Evolutionary conservation across 306 rosid genomes (phyloP), one percentile per base, ranked within the genome.

Genomic region (Cucurbita ficifolia): DNA sequence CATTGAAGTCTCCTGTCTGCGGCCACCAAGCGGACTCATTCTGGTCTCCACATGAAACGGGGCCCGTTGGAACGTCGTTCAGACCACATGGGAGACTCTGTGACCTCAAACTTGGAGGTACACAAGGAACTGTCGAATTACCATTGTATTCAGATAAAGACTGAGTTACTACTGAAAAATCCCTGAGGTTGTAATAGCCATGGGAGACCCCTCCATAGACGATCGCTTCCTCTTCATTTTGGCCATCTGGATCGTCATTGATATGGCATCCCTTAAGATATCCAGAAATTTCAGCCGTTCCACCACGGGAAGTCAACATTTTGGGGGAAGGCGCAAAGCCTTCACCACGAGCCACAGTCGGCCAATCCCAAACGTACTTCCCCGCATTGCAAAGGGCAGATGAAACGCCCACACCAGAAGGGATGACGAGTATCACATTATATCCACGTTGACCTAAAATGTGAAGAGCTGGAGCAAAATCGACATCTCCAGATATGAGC

Each of bases 361-460:
- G 86, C 99, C 99, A 94, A 79, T 94, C 96, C 99, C 99, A 94
- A 19, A 94, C 97, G 77, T 91, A 94, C 84, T 94, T 94, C 24
- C 99, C 99, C 8, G 97, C 99, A 83, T 81, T 91, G 86, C 88
- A 79, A n/a, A 94, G 85, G 71, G 99, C 99, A 82, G 96, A 89
- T 56, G 99, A 89, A 82, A 94, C 96, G 39, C 97, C 97, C 49
- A 87, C 90, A 33, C 92, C 86, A 63, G 89, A 81, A 72, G 99
- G 99, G 81, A 91, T 89, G 69, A 91, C 97, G 38, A 94, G 97
- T 82, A 94, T 86, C 64, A 94, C 79, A 21, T 89, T 89, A 81
- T 94, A 94, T 24, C 99, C 97, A 42, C 99, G 90, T 73, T 94
- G 99, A 60, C 99, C 97, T 17, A 94, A 96, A 76, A 94, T 89